Conservation (phyloP, 2,329 filamentous ascomycete genomes). For the Phialophora tarda region DNA sequence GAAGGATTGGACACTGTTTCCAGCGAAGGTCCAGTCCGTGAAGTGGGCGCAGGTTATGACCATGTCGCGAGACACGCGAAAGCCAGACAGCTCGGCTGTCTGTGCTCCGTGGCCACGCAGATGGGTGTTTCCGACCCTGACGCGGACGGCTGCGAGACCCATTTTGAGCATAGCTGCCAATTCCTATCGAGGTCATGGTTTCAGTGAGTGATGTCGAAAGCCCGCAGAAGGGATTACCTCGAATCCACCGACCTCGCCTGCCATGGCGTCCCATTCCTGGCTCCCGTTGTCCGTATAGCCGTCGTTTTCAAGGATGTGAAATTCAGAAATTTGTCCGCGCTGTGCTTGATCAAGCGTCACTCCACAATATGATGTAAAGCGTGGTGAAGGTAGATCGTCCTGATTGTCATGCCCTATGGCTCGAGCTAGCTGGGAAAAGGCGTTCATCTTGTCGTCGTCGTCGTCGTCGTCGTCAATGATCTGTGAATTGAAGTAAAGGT, state of each 20-base stretch:
- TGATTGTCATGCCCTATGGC: no score
- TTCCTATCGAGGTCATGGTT: constrained; percentile 1
- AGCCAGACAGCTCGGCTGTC: constrained; percentile 12
- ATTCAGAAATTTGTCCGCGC: constrained; percentile 18
- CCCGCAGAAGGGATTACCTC: constrained; percentile 10
- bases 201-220: constrained; percentile 12
- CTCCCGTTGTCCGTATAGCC: not conserved
- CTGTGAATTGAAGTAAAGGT: not conserved
- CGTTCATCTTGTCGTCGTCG: not conserved
- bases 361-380: constrained; percentile 15
- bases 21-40: constrained; percentile 16
- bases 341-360: constrained; percentile 20
- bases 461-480: not conserved
- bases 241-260: constrained; percentile 11
- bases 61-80: constrained; percentile 20
- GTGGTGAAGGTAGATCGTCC: constrained; percentile 14
- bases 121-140: constrained; percentile 20
- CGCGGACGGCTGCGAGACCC: constrained; percentile 20
- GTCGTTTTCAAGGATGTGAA: constrained; percentile 15
- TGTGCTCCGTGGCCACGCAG: not conserved
- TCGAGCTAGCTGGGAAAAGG: constrained; percentile 1
- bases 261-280: constrained; percentile 16
- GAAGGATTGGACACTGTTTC: constrained; percentile 20
- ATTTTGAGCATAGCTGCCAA: constrained; percentile 10
- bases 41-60: constrained; percentile 22